Evolutionary conservation across 78 protist genomes (phyloP), one percentile per base, ranked within the genome.

Genomic region (Capsaspora owczarzaki): DNA sequence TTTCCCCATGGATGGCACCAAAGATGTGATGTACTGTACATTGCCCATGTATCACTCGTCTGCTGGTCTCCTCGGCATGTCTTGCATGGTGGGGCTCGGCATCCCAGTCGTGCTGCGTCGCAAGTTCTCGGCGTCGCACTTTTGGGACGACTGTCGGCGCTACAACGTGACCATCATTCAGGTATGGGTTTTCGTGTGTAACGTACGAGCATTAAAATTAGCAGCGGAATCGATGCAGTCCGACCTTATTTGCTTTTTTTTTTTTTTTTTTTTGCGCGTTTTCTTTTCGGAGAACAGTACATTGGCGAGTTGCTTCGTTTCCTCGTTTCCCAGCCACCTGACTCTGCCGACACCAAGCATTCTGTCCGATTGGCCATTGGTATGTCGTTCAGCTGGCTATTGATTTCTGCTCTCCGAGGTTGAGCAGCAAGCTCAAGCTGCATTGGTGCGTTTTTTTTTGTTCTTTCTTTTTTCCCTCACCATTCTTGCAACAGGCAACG

Each of bases 241-340:
- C n/a, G n/a, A n/a, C n/a, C n/a, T n/a, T n/a, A n/a, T n/a, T n/a
- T n/a, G n/a, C n/a, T n/a, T n/a, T n/a, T n/a, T n/a, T n/a, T n/a
- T n/a, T n/a, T n/a, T n/a, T n/a, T n/a, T n/a, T n/a, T n/a, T n/a
- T n/a, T n/a, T n/a, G n/a, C n/a, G n/a, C n/a, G n/a, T n/a, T n/a
- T n/a, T n/a, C n/a, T n/a, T n/a, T n/a, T n/a, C n/a, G n/a, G n/a
- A n/a, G n/a, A n/a, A n/a, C n/a, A 79, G 76, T 87, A 87, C 82
- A 70, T 87, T n/a, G 91, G 91, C 40, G 91, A 87, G 68, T 47
- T 87, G 29, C 72, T 81, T 78, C 56, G 91, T 19, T 87, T 61
- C 66, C 84, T 83, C 1, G 37, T 78, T 27, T 74, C 53, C 6
- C 12, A 79, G 61, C 83, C 83, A 23, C 79, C 78, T 25, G 0